Evolutionary conservation across 129 eudicot genomes (phyloP), one percentile per base, ranked within the genome.

Genomic region (Arctium lappa): DNA sequence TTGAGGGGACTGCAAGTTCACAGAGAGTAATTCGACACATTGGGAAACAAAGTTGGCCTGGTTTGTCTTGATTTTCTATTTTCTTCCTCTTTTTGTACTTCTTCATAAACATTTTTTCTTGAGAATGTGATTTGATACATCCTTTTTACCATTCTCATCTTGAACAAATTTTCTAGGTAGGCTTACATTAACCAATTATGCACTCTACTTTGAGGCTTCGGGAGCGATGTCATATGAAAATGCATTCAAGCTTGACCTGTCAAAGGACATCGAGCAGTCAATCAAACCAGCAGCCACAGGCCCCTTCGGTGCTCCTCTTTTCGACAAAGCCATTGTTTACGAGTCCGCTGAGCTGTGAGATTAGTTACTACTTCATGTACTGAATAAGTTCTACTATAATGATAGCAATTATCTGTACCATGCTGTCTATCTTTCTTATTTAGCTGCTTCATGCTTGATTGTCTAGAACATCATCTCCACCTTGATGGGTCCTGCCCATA

Each of bases 1-100:
- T 94, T 63, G 98, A 94, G 86, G 98, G 98, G 70, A 94, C 97
- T 37, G 91, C 97, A 62, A 87, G 86, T 79, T 83, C 96, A 69
- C 93, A 88, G 22, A 91, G 98, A 83, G 94, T 94, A 75, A 92
- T 94, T 40, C 97, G 97, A 32, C 98, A 91, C 77, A 94, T 94
- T n/a, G 96, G 98, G 71, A 93, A 92, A 82, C 85, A 91, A 46
- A 92, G 97, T 85, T 94, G 98, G 98, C 98, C 98, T 77, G 98
- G 98, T 94, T 65, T 38, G 89, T 88, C 18, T 33, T 68, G 1
- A 60, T 11, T 9, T n/a, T 83, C 3, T 37, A 16, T 33, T 13
- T 13, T 30, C 29, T 16, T 2, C 8, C 68, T 69, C 16, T n/a
- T 73, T 74, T 38, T 36, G 60, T 39, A 18, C 27, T 80, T 34